Evolutionary conservation across 768 basidiomycete genomes (phyloP).

Genomic region (Suillus fuscotomentosus): DNA sequence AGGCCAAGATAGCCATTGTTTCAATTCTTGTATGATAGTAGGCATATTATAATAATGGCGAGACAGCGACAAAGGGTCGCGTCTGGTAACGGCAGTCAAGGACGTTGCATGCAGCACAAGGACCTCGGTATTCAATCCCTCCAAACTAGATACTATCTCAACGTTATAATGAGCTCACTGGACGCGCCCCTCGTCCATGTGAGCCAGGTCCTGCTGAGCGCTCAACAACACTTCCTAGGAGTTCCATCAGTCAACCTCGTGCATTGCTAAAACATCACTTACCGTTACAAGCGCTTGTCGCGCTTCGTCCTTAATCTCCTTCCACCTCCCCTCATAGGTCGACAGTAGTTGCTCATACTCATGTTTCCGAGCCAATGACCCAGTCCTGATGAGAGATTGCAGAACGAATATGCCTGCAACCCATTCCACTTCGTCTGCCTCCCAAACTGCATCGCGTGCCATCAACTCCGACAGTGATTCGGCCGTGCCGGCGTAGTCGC

Average conservation of each 20-base stretch:
- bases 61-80: not conserved
- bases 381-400: slow-evolving; percentile 55
- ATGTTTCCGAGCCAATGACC: slow-evolving; percentile 46
- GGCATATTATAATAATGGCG: not conserved
- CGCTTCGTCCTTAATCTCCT: slow-evolving; percentile 68
- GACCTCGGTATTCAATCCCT: not conserved
- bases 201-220: slow-evolving; percentile 1
- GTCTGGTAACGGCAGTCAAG: not conserved
- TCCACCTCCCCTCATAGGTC: slow-evolving; percentile 65
- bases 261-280: not conserved
- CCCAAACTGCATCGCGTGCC: slow-evolving; percentile 66
- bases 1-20: not conserved
- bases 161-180: not conserved
- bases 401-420: slow-evolving; percentile 61
- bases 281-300: slow-evolving; percentile 62
- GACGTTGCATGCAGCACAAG: not conserved
- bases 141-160: not conserved
- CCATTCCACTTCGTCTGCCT: slow-evolving; percentile 66
- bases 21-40: not conserved
- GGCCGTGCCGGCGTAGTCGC: slow-evolving; percentile 40
- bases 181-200: not conserved
- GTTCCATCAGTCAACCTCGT: not conserved
- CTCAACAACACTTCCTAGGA: not conserved
- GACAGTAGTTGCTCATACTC: slow-evolving; percentile 55
- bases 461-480: slow-evolving; percentile 56